Evolutionary conservation across 2,329 filamentous ascomycete species (phyloP).

Genomic region (Colletotrichum sp.): DNA sequence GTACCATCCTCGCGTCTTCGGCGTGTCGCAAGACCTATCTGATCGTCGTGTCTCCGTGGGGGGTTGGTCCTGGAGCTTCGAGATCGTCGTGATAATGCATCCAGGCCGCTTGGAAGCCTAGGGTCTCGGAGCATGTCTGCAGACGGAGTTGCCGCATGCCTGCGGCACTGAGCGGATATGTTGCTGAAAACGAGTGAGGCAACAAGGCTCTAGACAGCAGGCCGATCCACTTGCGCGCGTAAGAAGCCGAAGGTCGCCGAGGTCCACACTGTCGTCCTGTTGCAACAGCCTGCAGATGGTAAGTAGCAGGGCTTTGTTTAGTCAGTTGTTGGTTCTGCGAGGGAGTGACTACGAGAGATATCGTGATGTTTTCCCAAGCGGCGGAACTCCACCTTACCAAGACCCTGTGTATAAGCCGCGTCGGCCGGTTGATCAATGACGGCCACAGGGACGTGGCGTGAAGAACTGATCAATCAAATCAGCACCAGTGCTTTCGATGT

Average conservation of each 20-base stretch:
- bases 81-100: conserved; percentile 1
- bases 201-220: neutral
- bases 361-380: neutral
- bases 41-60: neutral
- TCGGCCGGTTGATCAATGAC: neutral
- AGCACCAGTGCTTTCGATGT: neutral
- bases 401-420: neutral
- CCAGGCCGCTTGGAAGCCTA: neutral
- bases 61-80: neutral
- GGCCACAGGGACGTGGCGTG: neutral
- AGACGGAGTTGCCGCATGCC: conserved; percentile 4
- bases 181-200: conserved; percentile 13
- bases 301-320: neutral
- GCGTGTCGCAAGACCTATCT: neutral
- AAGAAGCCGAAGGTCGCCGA: conserved; percentile 4
- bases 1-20: neutral
- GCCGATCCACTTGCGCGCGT: conserved; percentile 1
- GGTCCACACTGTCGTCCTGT: neutral
- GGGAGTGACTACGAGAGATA: neutral
- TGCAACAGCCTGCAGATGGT: neutral
- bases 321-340: neutral
- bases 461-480: neutral
- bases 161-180: neutral
- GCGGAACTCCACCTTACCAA: neutral
- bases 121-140: neutral